Percentiles rank a stretch among this genome's conserved stretches.
These are phyloP conservation scores for Scytalidium sp. DNA, from an alignment of 2,329 filamentous ascomycete genomes.

Conservation along the genomic window DNA sequence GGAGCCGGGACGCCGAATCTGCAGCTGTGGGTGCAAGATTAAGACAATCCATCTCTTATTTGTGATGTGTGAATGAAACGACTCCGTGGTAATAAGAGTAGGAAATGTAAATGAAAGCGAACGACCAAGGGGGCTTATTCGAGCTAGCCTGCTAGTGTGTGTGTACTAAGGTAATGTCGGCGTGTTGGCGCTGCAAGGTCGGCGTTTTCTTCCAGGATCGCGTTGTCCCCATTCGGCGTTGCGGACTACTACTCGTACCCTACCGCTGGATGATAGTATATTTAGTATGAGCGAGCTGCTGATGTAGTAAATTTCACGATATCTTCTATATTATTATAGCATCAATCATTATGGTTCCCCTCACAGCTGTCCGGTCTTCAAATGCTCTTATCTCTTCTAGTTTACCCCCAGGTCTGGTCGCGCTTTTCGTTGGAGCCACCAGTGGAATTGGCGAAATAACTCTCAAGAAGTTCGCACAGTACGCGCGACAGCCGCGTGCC, in stretches of 20 bases:
- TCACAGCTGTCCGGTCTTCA: slow-evolving; percentile 3
- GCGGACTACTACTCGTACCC: too few relatives aligned
- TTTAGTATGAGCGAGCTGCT: too few relatives aligned
- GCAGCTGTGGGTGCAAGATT: slow-evolving; percentile 3
- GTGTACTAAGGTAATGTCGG: neutral
- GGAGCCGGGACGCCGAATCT: neutral
- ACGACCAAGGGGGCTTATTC: neutral
- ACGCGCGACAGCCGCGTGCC: slow-evolving; percentile 33
- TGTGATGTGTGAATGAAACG: neutral
- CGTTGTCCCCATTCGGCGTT: too few relatives aligned
- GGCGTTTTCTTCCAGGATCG: slow-evolving; percentile 3
- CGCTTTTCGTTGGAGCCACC: slow-evolving; percentile 49
- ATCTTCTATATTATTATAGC: neutral
- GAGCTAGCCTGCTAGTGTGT: too few relatives aligned
- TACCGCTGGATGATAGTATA: too few relatives aligned
- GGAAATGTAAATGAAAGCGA: neutral
- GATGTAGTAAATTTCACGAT: neutral
- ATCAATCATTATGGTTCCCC: slow-evolving; percentile 5
- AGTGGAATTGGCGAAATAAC: slow-evolving; percentile 46
- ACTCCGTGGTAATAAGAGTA: neutral
- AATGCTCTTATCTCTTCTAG: slow-evolving; percentile 8
- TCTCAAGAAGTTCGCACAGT: slow-evolving; percentile 38
- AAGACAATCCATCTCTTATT: slow-evolving; percentile 1
- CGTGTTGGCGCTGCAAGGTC: neutral
- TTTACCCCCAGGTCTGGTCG: slow-evolving; percentile 37